Conservation (phyloP, 306 rosid species). For the Benincasa hispida region DNA sequence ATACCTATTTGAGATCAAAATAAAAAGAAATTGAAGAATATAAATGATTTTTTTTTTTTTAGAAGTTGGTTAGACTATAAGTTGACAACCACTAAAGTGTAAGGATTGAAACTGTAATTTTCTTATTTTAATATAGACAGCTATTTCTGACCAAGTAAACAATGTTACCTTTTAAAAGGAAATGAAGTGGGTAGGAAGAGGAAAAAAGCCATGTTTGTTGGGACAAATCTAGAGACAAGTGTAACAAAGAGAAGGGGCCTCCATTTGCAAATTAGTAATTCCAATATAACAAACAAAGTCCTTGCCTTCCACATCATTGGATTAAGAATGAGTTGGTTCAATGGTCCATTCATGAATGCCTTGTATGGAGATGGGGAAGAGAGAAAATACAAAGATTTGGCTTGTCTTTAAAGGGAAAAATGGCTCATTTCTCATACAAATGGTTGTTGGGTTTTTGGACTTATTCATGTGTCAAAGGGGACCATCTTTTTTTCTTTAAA, state of each 20-base stretch:
- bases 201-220: neutral
- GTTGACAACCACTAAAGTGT: too few species aligned
- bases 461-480: neutral
- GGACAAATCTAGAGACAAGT: neutral
- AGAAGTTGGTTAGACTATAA: too few species aligned
- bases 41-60: too few species aligned
- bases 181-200: neutral
- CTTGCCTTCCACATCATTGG: neutral
- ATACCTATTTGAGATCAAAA: too few species aligned
- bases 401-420: slow-evolving; percentile 17
- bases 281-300: neutral
- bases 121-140: neutral
- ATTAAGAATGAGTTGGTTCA: slow-evolving; percentile 14
- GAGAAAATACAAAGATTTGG: slow-evolving; percentile 19
- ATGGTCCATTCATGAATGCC: slow-evolving; percentile 12
- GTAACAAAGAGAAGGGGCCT: neutral
- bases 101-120: neutral
- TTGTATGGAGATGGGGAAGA: slow-evolving; percentile 14
- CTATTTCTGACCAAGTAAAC: neutral
- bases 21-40: too few species aligned
- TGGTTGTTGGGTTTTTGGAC: slow-evolving; percentile 1
- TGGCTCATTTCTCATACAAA: neutral
- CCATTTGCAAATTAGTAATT: neutral
- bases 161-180: neutral
- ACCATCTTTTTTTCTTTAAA: neutral